Percentiles rank a stretch among this genome's conserved stretches.
Conservation (phyloP, 257 asterid species). For the Leptodermis oblonga region DNA sequence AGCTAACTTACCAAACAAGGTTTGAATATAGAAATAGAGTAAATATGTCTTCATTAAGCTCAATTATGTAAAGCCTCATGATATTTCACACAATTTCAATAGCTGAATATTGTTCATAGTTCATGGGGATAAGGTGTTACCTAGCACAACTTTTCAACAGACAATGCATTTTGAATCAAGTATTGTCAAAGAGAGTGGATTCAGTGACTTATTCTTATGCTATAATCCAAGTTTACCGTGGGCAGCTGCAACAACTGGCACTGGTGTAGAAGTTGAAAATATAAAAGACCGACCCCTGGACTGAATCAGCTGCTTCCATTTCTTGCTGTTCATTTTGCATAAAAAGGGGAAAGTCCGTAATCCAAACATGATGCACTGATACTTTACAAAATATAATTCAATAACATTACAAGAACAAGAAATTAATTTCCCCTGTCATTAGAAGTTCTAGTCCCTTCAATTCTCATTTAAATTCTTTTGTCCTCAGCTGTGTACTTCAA, state of each 20-base stretch:
- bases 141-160: background rate
- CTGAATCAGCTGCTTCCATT: conserved; percentile 92
- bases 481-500: conserved; percentile 1
- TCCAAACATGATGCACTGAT: conserved; percentile 1
- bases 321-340: conserved; percentile 58
- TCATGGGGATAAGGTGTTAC: background rate
- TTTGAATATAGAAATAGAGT: background rate
- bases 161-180: background rate
- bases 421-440: background rate
- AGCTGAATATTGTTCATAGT: background rate
- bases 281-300: conserved; percentile 96
- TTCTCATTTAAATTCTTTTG: background rate
- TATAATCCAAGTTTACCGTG: conserved; percentile 42
- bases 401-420: background rate
- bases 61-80: background rate
- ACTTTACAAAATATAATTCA: background rate
- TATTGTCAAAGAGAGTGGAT: background rate
- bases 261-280: conserved; percentile 92
- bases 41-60: background rate
- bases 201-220: background rate
- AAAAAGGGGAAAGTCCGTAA: conserved; percentile 1
- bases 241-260: conserved; percentile 95
- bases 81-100: background rate
- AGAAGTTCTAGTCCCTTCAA: background rate
- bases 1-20: no score